Base-by-base conservation (phyloP, 140 eudicot genomes). In the Senecio squalidus region DNA sequence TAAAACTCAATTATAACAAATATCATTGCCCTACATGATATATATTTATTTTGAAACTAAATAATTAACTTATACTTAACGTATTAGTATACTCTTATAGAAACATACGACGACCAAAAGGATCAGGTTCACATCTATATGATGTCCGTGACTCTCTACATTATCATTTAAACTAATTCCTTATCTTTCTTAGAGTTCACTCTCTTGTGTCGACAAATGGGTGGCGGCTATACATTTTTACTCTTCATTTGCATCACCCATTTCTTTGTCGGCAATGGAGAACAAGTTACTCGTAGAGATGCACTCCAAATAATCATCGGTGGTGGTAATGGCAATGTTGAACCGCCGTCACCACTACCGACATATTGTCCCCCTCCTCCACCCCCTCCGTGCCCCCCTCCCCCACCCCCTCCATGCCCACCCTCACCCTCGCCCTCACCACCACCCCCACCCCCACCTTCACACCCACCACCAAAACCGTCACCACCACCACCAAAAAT, bases 361-460 rank as follows among this genome's bases (percentile, higher is more conserved):
- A 55, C 18, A n/a, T n/a, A 72, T 9, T 72, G 67, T 20, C 36
- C 76, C 18, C 70, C 69, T 27, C 68, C 75, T 1, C 62, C 61
- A 4, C 75, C 75, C 46, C 75, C 75, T n/a, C 48, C 75, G n/a
- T 51, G 55, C 9, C 36, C 68, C 2, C 69, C 75, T 0, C 56
- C 73, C 0, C 28, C 60, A 10, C 14, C 4, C 0, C 18, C 45
- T 0, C 55, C 55, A 3, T 0, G 2, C 16, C 16, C 41, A 8
- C 4, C 46, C 21, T 33, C 64, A 10, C 44, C 0, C 6, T 9
- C 51, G 0, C 70, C 41, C 14, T 38, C 57, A 10, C 31, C 55
- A 10, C 43, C 43, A 1, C 16, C 46, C 7, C 26, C 45, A 0
- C 6, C 63, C 40, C 26, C 51, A 4, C 11, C 22, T 1, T 17